Base-by-base conservation (phyloP, 495 filamentous ascomycete genomes). In the Penicillium canescens region DNA sequence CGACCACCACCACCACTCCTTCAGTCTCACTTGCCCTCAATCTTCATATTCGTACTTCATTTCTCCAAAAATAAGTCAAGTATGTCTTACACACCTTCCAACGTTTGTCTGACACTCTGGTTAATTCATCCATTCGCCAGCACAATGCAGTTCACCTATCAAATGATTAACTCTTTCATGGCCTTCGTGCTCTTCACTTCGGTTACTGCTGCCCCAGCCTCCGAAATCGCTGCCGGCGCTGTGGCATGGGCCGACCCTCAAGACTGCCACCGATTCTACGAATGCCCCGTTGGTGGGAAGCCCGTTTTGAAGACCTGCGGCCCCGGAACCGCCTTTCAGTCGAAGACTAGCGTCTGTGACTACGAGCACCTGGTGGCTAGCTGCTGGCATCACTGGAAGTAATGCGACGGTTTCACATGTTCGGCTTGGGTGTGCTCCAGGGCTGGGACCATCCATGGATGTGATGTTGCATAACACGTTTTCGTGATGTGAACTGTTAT, bases 221-320 rank as follows among this genome's bases (percentile, higher is more conserved):
- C 38, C 37, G 44, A 42, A 10, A 24, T 38, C 6, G 52, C 43
- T 3, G 28, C 37, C 14, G 37, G 28, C 2, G 36, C 44, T 34
- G 52, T 26, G 12, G 37, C 44, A 24, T 54, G 52, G 52, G 44
- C 52, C 13, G 52, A 54, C 14, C 44, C 52, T 26, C 1, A 12
- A 26, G 38, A 54, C 42, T 54, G 52, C 26, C 52, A 54, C 13
- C 35, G 37, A 42, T 54, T 54, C 44, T 54, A 20, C 16, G 52
- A 54, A 42, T 54, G 52, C 18, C 52, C 52, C 14, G 37, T 13
- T 12, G 52, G 52, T 13, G 52, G 44, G 7, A 42, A 20, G 2
- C 52, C 52, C 2, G 52, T 54, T 13, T 34, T 47, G 35, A 54
- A 54, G 37, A 54, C 52, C 24, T 54, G 52, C 4, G 52, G 52